Evolutionary conservation across 2,329 filamentous ascomycete genomes (phyloP), one percentile per base, ranked within the genome.

Genomic region (Plenodomus tracheiphilus): DNA sequence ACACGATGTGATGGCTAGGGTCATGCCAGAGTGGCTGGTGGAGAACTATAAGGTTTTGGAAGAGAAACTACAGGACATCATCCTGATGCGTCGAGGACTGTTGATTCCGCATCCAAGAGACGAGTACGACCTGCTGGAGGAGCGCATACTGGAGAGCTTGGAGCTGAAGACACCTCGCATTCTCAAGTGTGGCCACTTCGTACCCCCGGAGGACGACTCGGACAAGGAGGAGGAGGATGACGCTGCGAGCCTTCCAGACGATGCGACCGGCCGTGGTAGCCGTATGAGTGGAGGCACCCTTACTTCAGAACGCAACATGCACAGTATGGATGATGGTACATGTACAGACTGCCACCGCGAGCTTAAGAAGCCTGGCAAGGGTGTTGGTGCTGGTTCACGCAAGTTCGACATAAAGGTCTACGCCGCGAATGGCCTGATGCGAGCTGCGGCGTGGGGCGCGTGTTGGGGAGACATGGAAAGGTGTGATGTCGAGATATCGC

Each of bases 401-500:
- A 78, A 85, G 41, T 94, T 90, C 78, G 82, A 85, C 22, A 81
- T 97, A 69, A 94, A 91, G 66, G 86, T 97, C 1, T 99, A 93
- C 65, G 94, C 94, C 1, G 93, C 91, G 43, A 99, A 97, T 71
- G 94, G 94, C 0, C 77, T 97, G 40, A 96, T 99, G 90, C 84
- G 86, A 49, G 86, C 90, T 4, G 91, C 91, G 0, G 93, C 94
- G 0, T 99, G 94, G 94, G 84, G 84, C 4, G 92, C 92, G 2
- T 93, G 90, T 49, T 99, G 93, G 93, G 88, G 85, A 60, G 93
- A 97, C 73, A 99, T 99, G 94, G 94, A 99, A 74, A 84, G 93
- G n/a, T 90, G 97, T 0, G 94, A 99, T 66, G 89, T 96, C 1
- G 93, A 97, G 72, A 84, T 99, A 43, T 84, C 89, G 62, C 88